phyloP scores from a whole-genome alignment of 306 rosid species.

The Lithocarpus polystachyus region DNA sequence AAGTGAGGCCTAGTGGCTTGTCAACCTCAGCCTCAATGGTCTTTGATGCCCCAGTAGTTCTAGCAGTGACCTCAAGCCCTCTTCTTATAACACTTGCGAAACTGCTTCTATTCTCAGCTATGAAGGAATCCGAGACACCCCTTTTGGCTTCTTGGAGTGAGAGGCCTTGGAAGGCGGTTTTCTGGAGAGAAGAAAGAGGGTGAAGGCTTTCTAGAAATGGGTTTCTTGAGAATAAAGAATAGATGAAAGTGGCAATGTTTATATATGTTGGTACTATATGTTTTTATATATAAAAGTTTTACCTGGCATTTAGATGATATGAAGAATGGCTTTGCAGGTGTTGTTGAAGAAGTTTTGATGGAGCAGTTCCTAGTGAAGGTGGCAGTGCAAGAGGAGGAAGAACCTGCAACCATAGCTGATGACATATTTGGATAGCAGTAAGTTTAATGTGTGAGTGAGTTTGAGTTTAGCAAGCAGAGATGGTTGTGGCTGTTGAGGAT shows the following conservation, averaged over 20 bases:
- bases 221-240: not conserved
- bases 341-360: constrained; percentile 34
- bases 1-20: constrained; percentile 94
- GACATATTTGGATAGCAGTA: constrained; percentile 39
- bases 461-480: not conserved
- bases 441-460: constrained; percentile 1
- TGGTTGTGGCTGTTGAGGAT: constrained; percentile 1
- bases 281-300: not conserved
- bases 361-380: constrained; percentile 40
- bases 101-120: constrained; percentile 23
- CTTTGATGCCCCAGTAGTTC: constrained; percentile 87
- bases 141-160: constrained; percentile 70
- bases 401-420: constrained; percentile 51
- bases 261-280: not conserved
- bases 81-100: constrained; percentile 27
- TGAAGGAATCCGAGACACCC: constrained; percentile 39
- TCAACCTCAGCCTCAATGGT: constrained; percentile 85
- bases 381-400: constrained; percentile 56
- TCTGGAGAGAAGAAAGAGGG: constrained; percentile 30
- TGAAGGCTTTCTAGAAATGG: not conserved
- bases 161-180: constrained; percentile 69
- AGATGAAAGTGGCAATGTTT: not conserved
- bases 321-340: constrained; percentile 34
- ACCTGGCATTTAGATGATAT: constrained; percentile 45
- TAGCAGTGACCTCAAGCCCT: constrained; percentile 56